Conservation (phyloP, 257 asterid genomes). For the Lycium barbarum region DNA sequence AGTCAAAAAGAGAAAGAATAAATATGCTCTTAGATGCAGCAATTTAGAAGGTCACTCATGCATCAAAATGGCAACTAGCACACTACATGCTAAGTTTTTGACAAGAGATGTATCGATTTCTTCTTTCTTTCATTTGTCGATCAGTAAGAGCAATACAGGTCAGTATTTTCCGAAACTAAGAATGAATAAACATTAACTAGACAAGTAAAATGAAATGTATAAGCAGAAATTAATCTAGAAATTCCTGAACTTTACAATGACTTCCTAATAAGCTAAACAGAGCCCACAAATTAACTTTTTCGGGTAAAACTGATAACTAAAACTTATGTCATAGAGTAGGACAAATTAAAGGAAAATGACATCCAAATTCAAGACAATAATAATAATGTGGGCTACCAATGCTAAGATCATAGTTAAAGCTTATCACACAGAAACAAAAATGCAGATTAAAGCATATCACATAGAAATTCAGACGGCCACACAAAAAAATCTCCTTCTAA, state of each 20-base stretch:
- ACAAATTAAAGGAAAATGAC: neutral
- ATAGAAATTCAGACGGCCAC: neutral
- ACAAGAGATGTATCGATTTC: neutral
- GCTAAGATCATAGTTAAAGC: constrained; percentile 3
- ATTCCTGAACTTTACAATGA: neutral
- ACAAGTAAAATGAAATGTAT: neutral
- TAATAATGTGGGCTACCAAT: neutral
- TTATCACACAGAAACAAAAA: neutral
- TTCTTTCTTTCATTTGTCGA: neutral
- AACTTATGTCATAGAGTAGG: neutral
- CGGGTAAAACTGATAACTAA: neutral
- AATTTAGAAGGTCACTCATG: neutral
- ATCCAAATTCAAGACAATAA: constrained; percentile 7
- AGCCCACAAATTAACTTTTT: neutral
- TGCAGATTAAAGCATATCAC: constrained; percentile 18
- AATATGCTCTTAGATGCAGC: neutral
- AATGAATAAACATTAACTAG: neutral
- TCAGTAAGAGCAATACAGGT: neutral
- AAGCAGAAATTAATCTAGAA: neutral
- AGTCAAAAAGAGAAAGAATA: neutral
- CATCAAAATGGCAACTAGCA: neutral
- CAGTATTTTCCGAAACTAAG: neutral
- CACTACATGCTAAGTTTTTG: constrained; percentile 11
- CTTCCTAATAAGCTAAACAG: neutral
- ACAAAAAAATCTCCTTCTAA: neutral